Base-by-base conservation (phyloP, 108 stramenopile genomes). In the Skeletonema marinoi region DNA sequence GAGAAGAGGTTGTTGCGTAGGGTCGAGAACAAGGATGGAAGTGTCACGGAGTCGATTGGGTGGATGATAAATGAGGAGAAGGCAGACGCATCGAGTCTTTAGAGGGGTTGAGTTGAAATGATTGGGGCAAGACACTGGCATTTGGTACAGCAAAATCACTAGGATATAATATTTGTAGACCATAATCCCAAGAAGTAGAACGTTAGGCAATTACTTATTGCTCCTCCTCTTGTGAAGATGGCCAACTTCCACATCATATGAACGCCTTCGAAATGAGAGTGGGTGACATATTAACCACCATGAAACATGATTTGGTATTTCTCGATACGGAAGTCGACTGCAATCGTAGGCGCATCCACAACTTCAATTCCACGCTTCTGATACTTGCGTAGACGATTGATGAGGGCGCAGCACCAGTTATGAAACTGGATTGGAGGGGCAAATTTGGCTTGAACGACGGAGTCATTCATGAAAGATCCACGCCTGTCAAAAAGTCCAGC, bases 291-390 rank as follows among this genome's bases (percentile, higher is more conserved):
- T 41, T 41, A 41, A 41, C 39, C 39, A 12, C 39, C 39, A 41
- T 41, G 39, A 41, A 10, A 46, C 44, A n/a, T 46, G 44, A 46
- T 16, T 0, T 4, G 0, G 44, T n/a, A 46, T n/a, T 3, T 46
- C 16, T n/a, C 16, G 16, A n/a, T n/a, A 4, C 16, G 2, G 5
- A 54, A 46, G 30, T 68, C 73, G 19, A 66, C 73, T 13, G 16
- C 66, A 35, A 73, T 73, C 8, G 48, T 48, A 73, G 73, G 73
- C 2, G 65, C 73, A 30, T n/a, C 73, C 4, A 73, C 30, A 10
- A 73, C 65, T 29, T 73, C 73, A 30, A 73, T 73, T 8, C 73
- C 73, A 51, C 73, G 73, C 10, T 25, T 32, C 73, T 73, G 73
- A 14, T 73, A 73, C 29, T 73, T 73, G 17, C 46, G 66, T 12